Percentiles rank a stretch among this genome's conserved stretches.
Evolutionary conservation across 1,139 yeast species (phyloP).

Genomic region (Blastobotrys indianensis): DNA sequence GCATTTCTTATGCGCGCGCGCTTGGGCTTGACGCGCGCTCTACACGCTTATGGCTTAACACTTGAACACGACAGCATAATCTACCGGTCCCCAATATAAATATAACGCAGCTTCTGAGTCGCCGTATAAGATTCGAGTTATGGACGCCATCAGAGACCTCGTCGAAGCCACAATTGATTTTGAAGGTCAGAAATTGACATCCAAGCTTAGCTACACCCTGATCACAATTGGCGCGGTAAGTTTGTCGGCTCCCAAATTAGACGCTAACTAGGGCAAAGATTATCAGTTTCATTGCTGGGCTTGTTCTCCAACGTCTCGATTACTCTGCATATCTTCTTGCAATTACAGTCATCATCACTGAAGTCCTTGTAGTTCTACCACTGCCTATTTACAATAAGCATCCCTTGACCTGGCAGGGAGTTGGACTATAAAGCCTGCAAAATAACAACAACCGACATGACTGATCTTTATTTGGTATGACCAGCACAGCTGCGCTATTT

Average conservation of each 20-base stretch:
- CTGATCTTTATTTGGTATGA: constrained; percentile 11
- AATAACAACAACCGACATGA: not conserved
- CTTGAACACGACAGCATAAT: too few relatives aligned
- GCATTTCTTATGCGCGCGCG: too few relatives aligned
- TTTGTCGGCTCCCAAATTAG: not conserved
- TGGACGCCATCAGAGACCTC: constrained; percentile 25
- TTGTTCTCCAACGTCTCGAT: constrained; percentile 39
- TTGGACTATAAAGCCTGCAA: constrained; percentile 3
- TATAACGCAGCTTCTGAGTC: not conserved
- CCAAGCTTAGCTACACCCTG: constrained; percentile 25
- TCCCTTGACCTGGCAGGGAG: constrained; percentile 39
- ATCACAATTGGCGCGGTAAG: constrained; percentile 33
- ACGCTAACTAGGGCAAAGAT: constrained; percentile 7
- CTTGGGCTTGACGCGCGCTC: too few relatives aligned
- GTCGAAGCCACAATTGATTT: constrained; percentile 59
- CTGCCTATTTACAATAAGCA: constrained; percentile 49
- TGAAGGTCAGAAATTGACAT: constrained; percentile 49
- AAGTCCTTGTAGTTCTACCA: constrained; percentile 47
- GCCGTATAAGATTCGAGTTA: not conserved
- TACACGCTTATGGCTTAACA: too few relatives aligned
- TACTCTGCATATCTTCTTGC: constrained; percentile 38
- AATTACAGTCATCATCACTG: constrained; percentile 34
- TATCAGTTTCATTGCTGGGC: constrained; percentile 44
- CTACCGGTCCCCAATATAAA: too few relatives aligned
- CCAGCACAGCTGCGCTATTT: not conserved